Evolutionary conservation across 2,329 filamentous ascomycete species (phyloP).

Genomic region (Hypoxylon sp.): DNA sequence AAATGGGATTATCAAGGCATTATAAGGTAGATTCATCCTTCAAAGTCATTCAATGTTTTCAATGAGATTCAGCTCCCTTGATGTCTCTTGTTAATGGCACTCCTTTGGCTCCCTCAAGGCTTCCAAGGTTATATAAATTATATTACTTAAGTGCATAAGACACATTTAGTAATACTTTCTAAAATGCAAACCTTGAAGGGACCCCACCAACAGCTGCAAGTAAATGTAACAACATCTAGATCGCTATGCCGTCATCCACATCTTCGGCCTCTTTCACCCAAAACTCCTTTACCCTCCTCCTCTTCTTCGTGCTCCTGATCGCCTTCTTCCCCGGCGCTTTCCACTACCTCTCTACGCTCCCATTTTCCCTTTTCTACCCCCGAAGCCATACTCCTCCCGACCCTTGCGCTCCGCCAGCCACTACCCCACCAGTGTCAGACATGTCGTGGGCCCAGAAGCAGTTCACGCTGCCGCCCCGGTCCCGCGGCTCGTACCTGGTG

Average conservation of each 20-base stretch:
- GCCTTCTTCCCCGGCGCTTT: constrained; percentile 66
- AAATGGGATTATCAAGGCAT: constrained; percentile 27
- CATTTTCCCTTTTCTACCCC: constrained; percentile 55
- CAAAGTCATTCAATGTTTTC: constrained; percentile 2
- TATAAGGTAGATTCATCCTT: constrained; percentile 5
- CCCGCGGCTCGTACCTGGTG: constrained; percentile 89
- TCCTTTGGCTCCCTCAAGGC: background rate
- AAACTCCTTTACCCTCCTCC: constrained; percentile 57
- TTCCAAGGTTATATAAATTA: background rate
- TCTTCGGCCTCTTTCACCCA: constrained; percentile 51
- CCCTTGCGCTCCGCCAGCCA: constrained; percentile 29
- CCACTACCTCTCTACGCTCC: constrained; percentile 63
- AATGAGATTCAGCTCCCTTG: background rate
- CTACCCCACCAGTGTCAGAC: constrained; percentile 53
- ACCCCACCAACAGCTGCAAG: constrained; percentile 46
- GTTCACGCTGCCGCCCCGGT: constrained; percentile 79
- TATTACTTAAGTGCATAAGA: constrained; percentile 9
- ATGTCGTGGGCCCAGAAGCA: constrained; percentile 87
- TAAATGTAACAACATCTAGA: constrained; percentile 29
- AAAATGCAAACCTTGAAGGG: constrained; percentile 1
- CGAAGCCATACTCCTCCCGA: constrained; percentile 26
- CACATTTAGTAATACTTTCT: background rate
- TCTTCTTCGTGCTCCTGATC: constrained; percentile 62
- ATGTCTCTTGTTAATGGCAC: background rate
- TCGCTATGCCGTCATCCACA: constrained; percentile 56